A percentile compares a stretch with the other conserved stretches of the same genome.
Evolutionary conservation across 257 asterid genomes (phyloP).

Genomic region (Coffea canephora): DNA sequence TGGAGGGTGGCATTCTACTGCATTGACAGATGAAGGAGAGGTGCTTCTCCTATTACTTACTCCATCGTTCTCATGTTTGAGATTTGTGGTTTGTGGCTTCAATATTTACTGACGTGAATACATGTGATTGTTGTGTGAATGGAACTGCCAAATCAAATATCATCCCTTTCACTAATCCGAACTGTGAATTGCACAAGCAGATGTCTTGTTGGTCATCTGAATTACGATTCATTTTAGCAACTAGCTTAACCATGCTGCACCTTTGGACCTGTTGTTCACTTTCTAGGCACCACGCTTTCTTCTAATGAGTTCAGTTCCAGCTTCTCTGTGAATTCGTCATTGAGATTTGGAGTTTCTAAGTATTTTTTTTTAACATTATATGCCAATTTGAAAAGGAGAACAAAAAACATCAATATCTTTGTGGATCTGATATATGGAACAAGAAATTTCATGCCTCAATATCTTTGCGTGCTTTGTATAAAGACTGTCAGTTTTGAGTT

Average conservation of each 20-base stretch:
- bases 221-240: background rate
- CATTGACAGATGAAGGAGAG: conserved; percentile 92
- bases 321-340: background rate
- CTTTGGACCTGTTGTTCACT: background rate
- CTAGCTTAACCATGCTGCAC: background rate
- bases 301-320: background rate
- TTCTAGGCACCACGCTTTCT: background rate
- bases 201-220: background rate
- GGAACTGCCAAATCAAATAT: background rate
- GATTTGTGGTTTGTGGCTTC: background rate
- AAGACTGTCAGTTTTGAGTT: background rate
- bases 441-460: background rate
- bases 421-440: background rate
- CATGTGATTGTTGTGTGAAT: background rate
- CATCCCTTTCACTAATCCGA: background rate
- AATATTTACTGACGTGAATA: background rate
- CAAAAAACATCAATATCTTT: background rate
- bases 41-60: conserved; percentile 26
- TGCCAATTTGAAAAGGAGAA: background rate
- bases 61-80: background rate
- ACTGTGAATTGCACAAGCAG: background rate
- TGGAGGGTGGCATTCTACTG: conserved; percentile 99
- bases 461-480: background rate
- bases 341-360: background rate
- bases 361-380: too few relatives aligned